Evolutionary conservation across 225 moss, liverwort and hornwort genomes (phyloP).

Genomic region (Thuidium tamariscinum): DNA sequence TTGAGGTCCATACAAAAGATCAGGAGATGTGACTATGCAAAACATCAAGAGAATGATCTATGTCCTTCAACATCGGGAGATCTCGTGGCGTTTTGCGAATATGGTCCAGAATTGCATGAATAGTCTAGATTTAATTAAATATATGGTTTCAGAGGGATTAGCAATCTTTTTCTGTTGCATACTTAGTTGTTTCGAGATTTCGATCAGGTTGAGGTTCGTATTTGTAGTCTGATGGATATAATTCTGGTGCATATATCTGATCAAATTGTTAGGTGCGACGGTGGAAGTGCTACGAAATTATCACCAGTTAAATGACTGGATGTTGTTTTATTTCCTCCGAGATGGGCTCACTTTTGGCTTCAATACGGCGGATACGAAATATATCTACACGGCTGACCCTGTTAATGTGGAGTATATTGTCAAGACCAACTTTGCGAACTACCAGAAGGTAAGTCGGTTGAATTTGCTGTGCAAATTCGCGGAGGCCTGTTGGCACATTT

Average conservation of each 20-base stretch:
- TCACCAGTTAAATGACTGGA: conserved; percentile 50
- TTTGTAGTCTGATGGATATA: neutral
- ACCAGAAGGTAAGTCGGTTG: neutral
- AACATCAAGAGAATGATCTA: too few species aligned
- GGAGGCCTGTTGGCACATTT: neutral
- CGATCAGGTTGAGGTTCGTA: neutral
- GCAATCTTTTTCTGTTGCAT: neutral
- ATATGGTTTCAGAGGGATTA: neutral
- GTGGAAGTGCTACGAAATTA: conserved; percentile 35
- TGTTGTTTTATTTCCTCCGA: conserved; percentile 26
- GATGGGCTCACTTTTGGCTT: neutral
- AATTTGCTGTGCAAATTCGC: neutral
- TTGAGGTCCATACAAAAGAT: too few species aligned
- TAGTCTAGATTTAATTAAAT: too few species aligned
- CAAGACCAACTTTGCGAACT: neutral
- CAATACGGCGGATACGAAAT: neutral
- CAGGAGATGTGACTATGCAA: too few species aligned
- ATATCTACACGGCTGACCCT: neutral
- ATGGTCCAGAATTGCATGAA: too few species aligned
- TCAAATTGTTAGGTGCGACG: conserved; percentile 13
- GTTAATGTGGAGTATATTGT: neutral
- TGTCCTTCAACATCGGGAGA: too few species aligned
- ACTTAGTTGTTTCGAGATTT: neutral
- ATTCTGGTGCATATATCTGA: neutral
- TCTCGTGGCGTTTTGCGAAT: too few species aligned